Conservation (phyloP, 306 rosid species). For the Rosa lucieae region DNA sequence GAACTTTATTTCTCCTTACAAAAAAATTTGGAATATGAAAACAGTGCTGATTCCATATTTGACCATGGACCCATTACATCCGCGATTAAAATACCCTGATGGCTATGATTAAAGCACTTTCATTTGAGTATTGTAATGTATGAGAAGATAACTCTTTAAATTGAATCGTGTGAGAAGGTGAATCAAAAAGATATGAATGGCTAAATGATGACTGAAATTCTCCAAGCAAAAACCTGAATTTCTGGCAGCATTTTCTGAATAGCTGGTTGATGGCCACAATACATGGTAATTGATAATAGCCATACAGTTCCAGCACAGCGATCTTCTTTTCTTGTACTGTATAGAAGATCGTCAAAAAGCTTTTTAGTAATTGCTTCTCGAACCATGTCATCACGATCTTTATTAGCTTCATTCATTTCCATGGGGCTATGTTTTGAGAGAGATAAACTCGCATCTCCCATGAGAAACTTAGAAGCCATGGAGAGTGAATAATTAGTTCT, state of each 20-base stretch:
- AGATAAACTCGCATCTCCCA: constrained; percentile 70
- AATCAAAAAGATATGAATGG: not conserved
- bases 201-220: not conserved
- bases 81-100: not conserved
- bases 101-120: not conserved
- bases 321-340: constrained; percentile 94
- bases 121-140: not conserved
- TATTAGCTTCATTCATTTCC: constrained; percentile 39
- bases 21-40: not conserved
- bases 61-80: not conserved
- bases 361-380: constrained; percentile 77
- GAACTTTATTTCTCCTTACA: not conserved
- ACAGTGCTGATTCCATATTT: not conserved
- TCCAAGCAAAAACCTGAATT: constrained; percentile 70
- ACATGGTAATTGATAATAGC: constrained; percentile 87
- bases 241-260: constrained; percentile 88
- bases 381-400: constrained; percentile 53
- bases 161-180: constrained; percentile 4
- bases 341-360: constrained; percentile 83
- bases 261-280: constrained; percentile 77
- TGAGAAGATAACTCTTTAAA: not conserved
- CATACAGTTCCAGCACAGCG: constrained; percentile 97
- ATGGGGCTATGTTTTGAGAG: constrained; percentile 35
- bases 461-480: constrained; percentile 87
- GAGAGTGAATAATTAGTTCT: constrained; percentile 87